phyloP scores from a whole-genome alignment of 2,329 filamentous ascomycete genomes.

The Ophiosphaerella narmari region DNA sequence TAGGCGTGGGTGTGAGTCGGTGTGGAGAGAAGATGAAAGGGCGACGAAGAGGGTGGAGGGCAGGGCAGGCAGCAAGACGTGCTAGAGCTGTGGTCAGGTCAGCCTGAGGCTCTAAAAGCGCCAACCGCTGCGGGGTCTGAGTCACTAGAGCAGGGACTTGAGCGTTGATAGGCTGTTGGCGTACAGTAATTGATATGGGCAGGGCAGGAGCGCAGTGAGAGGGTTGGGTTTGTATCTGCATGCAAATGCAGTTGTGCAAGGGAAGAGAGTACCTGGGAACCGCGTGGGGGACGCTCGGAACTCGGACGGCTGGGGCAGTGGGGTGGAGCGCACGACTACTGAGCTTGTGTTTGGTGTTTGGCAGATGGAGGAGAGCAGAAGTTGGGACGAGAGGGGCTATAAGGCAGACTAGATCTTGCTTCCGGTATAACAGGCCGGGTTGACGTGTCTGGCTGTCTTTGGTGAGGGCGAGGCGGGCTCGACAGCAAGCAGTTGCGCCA shows the following conservation, averaged over 20 bases:
- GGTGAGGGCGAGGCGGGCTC: conserved; percentile 33
- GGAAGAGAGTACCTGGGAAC: conserved; percentile 10
- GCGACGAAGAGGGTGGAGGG: conserved; percentile 6
- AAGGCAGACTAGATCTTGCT: neutral
- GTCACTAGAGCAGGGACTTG: conserved; percentile 6
- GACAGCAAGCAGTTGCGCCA: conserved; percentile 30
- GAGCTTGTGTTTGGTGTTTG: neutral
- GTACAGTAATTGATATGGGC: neutral
- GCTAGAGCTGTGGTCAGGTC: conserved; percentile 12
- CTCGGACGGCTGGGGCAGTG: neutral
- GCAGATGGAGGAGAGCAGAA: neutral
- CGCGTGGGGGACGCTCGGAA: conserved; percentile 14
- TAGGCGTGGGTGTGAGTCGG: neutral
- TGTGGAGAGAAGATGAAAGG: conserved; percentile 1
- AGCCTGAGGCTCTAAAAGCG: conserved; percentile 33
- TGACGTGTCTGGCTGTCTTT: conserved; percentile 43
- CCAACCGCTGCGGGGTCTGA: conserved; percentile 13
- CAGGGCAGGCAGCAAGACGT: conserved; percentile 16
- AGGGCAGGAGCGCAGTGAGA: neutral
- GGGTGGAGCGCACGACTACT: no score
- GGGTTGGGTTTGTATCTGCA: neutral
- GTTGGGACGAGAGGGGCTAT: neutral
- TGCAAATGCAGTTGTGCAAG: no score
- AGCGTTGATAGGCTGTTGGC: neutral
- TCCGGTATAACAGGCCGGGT: conserved; percentile 10